A percentile compares a stretch with the other conserved stretches of the same genome.
Evolutionary conservation across 208 protist genomes (phyloP).

Genomic region (Trypanosoma congolense): DNA sequence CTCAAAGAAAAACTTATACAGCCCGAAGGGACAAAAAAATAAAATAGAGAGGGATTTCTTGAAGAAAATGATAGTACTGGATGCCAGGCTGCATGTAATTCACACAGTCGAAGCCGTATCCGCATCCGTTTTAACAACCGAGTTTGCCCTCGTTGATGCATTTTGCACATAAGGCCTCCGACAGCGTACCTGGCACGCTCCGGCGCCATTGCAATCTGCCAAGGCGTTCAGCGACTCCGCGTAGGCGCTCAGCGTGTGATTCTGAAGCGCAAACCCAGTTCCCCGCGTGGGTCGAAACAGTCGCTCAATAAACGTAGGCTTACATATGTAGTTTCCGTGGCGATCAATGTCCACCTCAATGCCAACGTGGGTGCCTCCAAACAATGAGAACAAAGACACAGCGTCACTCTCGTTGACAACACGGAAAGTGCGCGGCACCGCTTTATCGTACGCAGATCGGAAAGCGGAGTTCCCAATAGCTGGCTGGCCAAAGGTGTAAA

Average conservation of each 20-base stretch:
- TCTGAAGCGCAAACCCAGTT: slow-evolving; percentile 31
- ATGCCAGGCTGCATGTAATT: too few species aligned
- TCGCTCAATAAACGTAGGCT: slow-evolving; percentile 79
- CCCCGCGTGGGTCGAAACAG: slow-evolving; percentile 53
- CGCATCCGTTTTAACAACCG: too few species aligned
- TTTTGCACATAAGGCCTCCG: slow-evolving; percentile 24
- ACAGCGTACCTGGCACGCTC: slow-evolving; percentile 32
- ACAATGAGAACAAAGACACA: slow-evolving; percentile 54
- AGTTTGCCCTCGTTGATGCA: too few species aligned
- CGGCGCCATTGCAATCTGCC: slow-evolving; percentile 25
- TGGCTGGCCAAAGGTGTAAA: slow-evolving; percentile 84
- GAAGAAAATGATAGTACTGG: too few species aligned
- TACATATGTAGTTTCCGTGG: slow-evolving; percentile 70
- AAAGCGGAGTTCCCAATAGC: slow-evolving; percentile 71
- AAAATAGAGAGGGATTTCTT: too few species aligned
- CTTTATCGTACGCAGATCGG: slow-evolving; percentile 64
- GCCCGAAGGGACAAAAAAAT: too few species aligned
- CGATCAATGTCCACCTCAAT: slow-evolving; percentile 76
- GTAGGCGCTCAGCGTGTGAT: slow-evolving; percentile 58
- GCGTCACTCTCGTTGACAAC: slow-evolving; percentile 86
- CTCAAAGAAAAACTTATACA: too few species aligned
- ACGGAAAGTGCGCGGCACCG: slow-evolving; percentile 69
- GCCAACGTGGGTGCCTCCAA: slow-evolving; percentile 58
- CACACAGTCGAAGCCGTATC: too few species aligned
- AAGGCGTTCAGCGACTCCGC: slow-evolving; percentile 62